Evolutionary conservation across 148 eudicot species (phyloP).

Genomic region (Spergularia marina): DNA sequence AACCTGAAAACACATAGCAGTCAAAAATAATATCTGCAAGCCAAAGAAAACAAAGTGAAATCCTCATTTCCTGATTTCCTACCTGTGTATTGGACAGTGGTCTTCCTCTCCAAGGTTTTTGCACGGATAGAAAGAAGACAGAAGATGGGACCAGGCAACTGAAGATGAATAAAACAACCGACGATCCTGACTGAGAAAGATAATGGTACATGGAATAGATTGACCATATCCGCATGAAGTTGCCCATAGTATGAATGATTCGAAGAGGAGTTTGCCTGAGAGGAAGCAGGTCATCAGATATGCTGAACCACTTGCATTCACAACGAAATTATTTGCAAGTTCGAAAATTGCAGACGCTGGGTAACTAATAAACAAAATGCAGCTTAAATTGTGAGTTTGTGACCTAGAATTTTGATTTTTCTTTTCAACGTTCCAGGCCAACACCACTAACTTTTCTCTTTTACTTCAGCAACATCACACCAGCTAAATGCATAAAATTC

Average conservation of each 20-base stretch:
- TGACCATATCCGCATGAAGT: slow-evolving; percentile 96
- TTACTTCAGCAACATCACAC: neutral
- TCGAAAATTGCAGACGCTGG: neutral
- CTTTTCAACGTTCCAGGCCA: neutral
- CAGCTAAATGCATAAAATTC: neutral
- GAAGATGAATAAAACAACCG: slow-evolving; percentile 81
- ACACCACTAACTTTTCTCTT: neutral
- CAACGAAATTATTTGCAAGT: neutral
- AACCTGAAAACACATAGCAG: slow-evolving; percentile 44
- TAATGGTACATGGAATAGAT: slow-evolving; percentile 84
- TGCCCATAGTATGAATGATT: slow-evolving; percentile 68
- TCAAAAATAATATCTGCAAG: neutral
- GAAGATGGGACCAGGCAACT: slow-evolving; percentile 81
- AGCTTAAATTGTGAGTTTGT: neutral
- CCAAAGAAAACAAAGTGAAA: slow-evolving; percentile 10
- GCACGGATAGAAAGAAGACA: slow-evolving; percentile 58
- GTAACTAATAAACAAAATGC: neutral
- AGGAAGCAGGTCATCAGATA: slow-evolving; percentile 19
- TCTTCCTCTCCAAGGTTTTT: slow-evolving; percentile 97
- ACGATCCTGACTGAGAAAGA: slow-evolving; percentile 79
- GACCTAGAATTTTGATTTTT: neutral
- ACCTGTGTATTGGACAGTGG: slow-evolving; percentile 91
- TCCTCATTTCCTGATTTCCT: slow-evolving; percentile 13
- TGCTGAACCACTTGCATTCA: neutral
- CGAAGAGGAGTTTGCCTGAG: slow-evolving; percentile 79